Base-by-base conservation (phyloP, 306 rosid genomes). In the Cicer chorassanicum region DNA sequence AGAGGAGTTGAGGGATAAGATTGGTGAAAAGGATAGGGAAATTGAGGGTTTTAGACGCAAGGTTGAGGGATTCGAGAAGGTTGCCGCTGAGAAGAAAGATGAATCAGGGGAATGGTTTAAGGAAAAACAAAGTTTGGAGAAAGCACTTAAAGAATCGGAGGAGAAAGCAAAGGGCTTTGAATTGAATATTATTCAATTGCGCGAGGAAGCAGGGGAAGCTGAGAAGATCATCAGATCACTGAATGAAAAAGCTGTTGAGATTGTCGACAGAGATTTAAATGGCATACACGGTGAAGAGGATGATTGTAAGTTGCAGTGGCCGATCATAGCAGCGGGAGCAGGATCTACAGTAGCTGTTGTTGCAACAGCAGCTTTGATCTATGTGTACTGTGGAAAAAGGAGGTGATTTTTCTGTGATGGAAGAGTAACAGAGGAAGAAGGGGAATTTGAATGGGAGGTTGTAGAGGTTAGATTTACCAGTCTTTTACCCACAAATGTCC, bases 1-100 rank as follows among this genome's bases (percentile, higher is more conserved):
- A 85, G 99, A 95, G 84, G 93, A 87, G 41, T 65, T 86, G 88
- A 89, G 91, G 69, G 99, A 89, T 19, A 80, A 60, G 48, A 49
- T 94, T 70, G 93, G 56, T 24, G 91, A 72, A 53, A 87, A 90
- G 78, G 98, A 95, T 60, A 83, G 45, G 67, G 96, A 92, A 61
- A 78, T 86, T 54, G 34, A 14, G 15, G 53, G 43, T 4, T 75
- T 85, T 4, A 90, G 75, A 56, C 80, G 56, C 77, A 85, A 71
- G 57, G 49, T 84, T n/a, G 84, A 73, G 79, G 89, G 82, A 12
- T 62, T 90, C 78, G 91, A 87, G 77, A 80, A 70, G 3, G 74
- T 65, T 45, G 66, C 72, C 38, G 76, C 40, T 7, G 67, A 77
- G 46, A 76, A 72, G 16, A 82, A 72, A 19, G 40, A 59, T 24